phyloP scores from a whole-genome alignment of 2,329 filamentous ascomycete species.

The Fusarium udum region DNA sequence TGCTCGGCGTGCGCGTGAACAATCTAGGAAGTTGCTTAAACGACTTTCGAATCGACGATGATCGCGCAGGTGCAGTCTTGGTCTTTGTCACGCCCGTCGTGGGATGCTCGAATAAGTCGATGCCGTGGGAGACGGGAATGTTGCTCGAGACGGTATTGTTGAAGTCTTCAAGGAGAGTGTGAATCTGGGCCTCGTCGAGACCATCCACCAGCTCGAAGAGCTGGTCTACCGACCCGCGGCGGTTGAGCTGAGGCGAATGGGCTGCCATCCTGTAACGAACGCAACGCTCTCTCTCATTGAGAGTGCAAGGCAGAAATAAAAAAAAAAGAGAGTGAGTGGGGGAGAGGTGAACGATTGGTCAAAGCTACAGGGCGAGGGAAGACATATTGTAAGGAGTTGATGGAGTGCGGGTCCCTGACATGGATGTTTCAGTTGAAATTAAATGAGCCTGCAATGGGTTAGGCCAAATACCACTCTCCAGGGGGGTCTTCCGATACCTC shows the following conservation, averaged over 20 bases:
- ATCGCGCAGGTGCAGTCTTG: conserved; percentile 25
- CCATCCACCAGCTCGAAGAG: conserved; percentile 36
- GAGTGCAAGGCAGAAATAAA: neutral
- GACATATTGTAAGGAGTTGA: conserved; percentile 7
- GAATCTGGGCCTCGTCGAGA: conserved; percentile 35
- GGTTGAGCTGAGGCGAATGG: conserved; percentile 10
- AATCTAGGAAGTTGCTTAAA: conserved; percentile 32
- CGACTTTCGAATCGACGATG: conserved; percentile 26
- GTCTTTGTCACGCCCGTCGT: neutral
- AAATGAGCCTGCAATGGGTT: conserved; percentile 8
- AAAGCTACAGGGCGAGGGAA: conserved; percentile 6
- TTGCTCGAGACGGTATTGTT: conserved; percentile 38
- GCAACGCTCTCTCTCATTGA: conserved; percentile 11
- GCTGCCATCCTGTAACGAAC: conserved; percentile 12
- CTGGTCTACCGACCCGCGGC: conserved; percentile 36
- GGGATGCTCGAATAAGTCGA: conserved; percentile 34
- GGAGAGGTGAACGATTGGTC: conserved; percentile 27
- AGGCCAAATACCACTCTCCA: conserved; percentile 2
- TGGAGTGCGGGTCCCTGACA: conserved; percentile 3
- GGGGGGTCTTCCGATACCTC: conserved; percentile 20
- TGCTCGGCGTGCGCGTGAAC: conserved; percentile 33
- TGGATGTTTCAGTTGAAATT: conserved; percentile 27
- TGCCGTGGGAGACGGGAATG: conserved; percentile 33
- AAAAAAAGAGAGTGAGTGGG: conserved; percentile 6
- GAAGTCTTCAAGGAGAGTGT: conserved; percentile 33